A percentile compares a stretch with the other conserved stretches of the same genome.
Evolutionary conservation across 805 yeast genomes (phyloP).

Genomic region (Metschnikowia picachoensis): DNA sequence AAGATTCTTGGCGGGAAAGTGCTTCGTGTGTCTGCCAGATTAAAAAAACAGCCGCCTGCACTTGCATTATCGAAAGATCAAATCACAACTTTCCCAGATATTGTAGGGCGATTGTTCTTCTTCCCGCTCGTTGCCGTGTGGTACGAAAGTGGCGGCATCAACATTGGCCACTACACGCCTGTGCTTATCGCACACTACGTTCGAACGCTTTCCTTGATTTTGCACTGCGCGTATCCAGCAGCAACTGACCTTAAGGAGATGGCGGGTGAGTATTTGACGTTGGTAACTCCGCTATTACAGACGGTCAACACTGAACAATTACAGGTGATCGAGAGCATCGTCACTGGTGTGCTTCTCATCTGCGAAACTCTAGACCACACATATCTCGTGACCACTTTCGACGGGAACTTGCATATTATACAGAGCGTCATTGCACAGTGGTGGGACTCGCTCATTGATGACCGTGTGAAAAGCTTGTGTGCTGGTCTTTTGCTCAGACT

Average conservation of each 20-base stretch:
- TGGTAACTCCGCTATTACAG: conserved; percentile 27
- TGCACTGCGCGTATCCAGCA: conserved; percentile 57
- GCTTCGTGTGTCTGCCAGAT: conserved; percentile 38
- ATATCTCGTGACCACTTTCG: conserved; percentile 21
- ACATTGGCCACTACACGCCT: conserved; percentile 51
- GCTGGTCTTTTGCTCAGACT: conserved; percentile 38
- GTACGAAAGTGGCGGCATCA: conserved; percentile 45
- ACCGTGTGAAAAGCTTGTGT: conserved; percentile 32
- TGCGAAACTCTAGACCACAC: conserved; percentile 33
- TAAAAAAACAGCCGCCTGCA: conserved; percentile 18
- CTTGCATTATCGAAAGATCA: conserved; percentile 16
- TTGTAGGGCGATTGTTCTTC: conserved; percentile 44
- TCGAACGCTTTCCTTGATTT: conserved; percentile 52
- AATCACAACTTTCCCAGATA: conserved; percentile 29
- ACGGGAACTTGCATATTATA: conserved; percentile 14
- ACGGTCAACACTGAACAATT: conserved; percentile 24
- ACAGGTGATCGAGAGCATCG: conserved; percentile 35
- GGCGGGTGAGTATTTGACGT: conserved; percentile 48
- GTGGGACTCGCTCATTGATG: conserved; percentile 39
- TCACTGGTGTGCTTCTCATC: conserved; percentile 35
- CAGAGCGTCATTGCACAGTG: conserved; percentile 26
- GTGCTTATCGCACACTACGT: conserved; percentile 56
- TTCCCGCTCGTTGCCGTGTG: conserved; percentile 54
- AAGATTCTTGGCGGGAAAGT: conserved; percentile 38
- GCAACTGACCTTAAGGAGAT: conserved; percentile 49